A percentile compares a stretch with the other conserved stretches of the same genome.
Evolutionary conservation across 768 basidiomycete species (phyloP).

Genomic region (Scleroderma citrinum): DNA sequence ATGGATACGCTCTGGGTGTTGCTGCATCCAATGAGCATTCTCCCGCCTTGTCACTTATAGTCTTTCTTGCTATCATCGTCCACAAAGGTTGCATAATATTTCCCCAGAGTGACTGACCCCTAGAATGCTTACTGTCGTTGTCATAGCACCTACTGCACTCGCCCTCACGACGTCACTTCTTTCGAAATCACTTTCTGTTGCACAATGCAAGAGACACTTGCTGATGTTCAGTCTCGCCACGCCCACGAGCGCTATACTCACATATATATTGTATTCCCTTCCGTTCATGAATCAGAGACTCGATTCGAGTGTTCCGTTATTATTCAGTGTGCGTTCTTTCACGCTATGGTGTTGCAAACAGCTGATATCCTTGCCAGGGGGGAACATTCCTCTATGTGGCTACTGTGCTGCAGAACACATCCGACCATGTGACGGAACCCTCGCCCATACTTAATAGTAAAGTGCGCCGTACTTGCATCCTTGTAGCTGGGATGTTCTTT

Average conservation of each 20-base stretch:
- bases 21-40: conserved; percentile 44
- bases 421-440: conserved; percentile 36
- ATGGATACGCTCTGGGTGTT: conserved; percentile 89
- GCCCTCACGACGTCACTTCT: conserved; percentile 84
- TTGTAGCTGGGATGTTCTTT: conserved; percentile 64
- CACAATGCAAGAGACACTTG: conserved; percentile 69
- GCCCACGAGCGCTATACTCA: conserved; percentile 73
- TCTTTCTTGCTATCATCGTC: conserved; percentile 86
- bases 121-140: conserved; percentile 9
- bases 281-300: conserved; percentile 33
- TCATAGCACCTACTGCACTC: conserved; percentile 80
- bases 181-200: conserved; percentile 61
- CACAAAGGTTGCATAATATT: conserved; percentile 78
- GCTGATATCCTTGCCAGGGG: conserved; percentile 43
- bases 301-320: conserved; percentile 71
- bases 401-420: conserved; percentile 77
- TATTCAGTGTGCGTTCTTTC: conserved; percentile 66
- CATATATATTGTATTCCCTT: conserved; percentile 60
- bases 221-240: conserved; percentile 79
- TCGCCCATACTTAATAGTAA: conserved; percentile 31
- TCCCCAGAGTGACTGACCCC: not conserved
- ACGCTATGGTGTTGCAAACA: not conserved
- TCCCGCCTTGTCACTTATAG: conserved; percentile 63
- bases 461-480: conserved; percentile 42
- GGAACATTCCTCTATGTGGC: conserved; percentile 95